Percentiles rank a stretch among this genome's conserved stretches.
phyloP scores from a whole-genome alignment of 2,329 filamentous ascomycete genomes.

The Pyricularia sp. region DNA sequence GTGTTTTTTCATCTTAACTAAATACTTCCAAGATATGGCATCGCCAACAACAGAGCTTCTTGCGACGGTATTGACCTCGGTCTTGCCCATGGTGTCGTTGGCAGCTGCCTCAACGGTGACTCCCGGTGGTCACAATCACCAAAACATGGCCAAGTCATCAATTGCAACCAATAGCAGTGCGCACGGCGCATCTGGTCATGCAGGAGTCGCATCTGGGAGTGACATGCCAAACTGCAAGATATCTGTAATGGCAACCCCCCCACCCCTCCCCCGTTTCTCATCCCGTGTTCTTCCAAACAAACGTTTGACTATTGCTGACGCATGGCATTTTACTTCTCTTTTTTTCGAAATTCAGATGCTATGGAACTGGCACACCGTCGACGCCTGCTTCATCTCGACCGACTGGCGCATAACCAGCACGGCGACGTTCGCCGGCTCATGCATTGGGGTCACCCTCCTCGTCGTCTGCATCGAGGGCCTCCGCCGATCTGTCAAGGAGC shows the following conservation, averaged over 20 bases:
- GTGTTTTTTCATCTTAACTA: not conserved
- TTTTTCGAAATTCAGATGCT: slow-evolving; percentile 55
- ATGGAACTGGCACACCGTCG: slow-evolving; percentile 70
- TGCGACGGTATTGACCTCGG: not conserved
- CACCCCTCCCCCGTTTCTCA: not conserved
- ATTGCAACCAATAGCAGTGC: not conserved
- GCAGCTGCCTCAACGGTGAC: not conserved
- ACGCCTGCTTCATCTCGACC: slow-evolving; percentile 61
- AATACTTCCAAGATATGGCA: not conserved
- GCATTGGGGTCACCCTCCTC: slow-evolving; percentile 68
- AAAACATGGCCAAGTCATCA: not conserved
- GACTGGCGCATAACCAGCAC: slow-evolving; percentile 61
- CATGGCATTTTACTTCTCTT: not conserved
- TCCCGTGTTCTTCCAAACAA: slow-evolving; percentile 9
- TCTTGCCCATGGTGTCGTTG: not conserved
- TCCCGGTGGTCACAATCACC: not conserved
- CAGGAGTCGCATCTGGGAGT: not conserved
- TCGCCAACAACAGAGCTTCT: not conserved
- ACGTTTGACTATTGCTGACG: not conserved
- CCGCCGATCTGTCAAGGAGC: slow-evolving; percentile 62
- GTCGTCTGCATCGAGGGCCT: slow-evolving; percentile 64
- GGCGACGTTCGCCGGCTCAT: slow-evolving; percentile 70
- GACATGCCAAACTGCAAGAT: slow-evolving; percentile 26
- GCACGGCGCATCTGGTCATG: not conserved
- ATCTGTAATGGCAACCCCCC: slow-evolving; percentile 20